Base-by-base conservation (phyloP, 2,329 filamentous ascomycete species). In the Colletotrichum lentis region DNA sequence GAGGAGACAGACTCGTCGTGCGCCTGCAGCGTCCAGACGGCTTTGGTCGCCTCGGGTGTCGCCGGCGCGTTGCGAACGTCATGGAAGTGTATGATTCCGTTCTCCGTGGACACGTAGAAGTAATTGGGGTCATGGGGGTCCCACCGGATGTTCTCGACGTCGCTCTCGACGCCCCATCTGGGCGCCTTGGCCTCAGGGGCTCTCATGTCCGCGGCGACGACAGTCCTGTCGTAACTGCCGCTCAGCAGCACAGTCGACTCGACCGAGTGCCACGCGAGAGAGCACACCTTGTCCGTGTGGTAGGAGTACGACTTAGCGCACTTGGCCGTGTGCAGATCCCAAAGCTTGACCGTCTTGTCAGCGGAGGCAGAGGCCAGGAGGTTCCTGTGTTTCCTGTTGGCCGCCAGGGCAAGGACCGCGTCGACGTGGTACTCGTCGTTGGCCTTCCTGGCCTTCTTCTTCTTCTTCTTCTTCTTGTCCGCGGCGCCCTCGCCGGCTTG, bases 251-350 rank as follows among this genome's bases (percentile, higher is more conserved):
- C 89, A 0, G 96, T 97, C 3, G 94, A 89, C 78, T 97, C 92
- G 50, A 85, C 87, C 0, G 92, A 87, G 82, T 98, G 93, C 96
- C 96, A 99, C 72, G 95, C 91, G 64, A 99, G 83, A 24, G 95
- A 93, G 85, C 94, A 99, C 72, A 98, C 94, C 83, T 99, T 99
- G 85, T 97, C 96, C 43, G 93, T 97, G 82, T 99, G 96, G 81
- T 97, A 93, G 18, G 88, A 86, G 84, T 99, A 99, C 52, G 94
- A 97, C 82, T 97, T 96, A 74, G 96, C 96, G 80, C 94, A 97
- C 79, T 90, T 94, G 69, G 92, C 87, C 3, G 93, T 97, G 82
- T 94, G 92, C 70, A 99, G 84, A 78, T 99, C 96, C 96, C 96
- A 99, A 22, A 99, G 87, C 84, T 99, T 99, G 76, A 98, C 90